These are phyloP conservation scores for Metschnikowia cubensis DNA, from an alignment of 805 yeast species.

Conservation along the genomic window DNA sequence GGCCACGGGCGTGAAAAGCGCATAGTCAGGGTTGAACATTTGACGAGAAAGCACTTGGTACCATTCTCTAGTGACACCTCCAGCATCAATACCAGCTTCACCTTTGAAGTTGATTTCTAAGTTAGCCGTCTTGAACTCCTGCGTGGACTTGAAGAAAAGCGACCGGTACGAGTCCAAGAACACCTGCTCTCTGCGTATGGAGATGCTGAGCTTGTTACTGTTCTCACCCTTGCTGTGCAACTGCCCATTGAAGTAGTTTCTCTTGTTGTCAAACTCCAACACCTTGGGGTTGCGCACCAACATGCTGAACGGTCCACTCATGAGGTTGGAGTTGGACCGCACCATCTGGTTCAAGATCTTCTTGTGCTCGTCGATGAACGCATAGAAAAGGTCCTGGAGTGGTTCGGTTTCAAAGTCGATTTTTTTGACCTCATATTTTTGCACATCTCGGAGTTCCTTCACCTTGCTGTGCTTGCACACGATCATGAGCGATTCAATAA, in stretches of 20 bases:
- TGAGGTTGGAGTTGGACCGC: slow-evolving; percentile 80
- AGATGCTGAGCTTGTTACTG: slow-evolving; percentile 51
- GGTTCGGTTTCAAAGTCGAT: slow-evolving; percentile 71
- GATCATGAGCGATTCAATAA: slow-evolving; percentile 91
- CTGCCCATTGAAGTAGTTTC: slow-evolving; percentile 75
- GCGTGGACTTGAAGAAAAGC: slow-evolving; percentile 70
- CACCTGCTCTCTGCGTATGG: slow-evolving; percentile 83
- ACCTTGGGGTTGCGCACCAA: slow-evolving; percentile 84
- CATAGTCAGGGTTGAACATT: slow-evolving; percentile 95
- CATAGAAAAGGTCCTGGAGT: slow-evolving; percentile 71
- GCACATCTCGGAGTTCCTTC: slow-evolving; percentile 50
- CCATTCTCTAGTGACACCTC: slow-evolving; percentile 98
- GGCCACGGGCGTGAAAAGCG: slow-evolving; percentile 84
- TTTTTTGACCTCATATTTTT: slow-evolving; percentile 58
- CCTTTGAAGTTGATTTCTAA: slow-evolving; percentile 83
- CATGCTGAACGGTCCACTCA: slow-evolving; percentile 94
- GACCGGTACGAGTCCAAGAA: slow-evolving; percentile 87
- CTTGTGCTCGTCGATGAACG: slow-evolving; percentile 85
- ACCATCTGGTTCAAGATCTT: slow-evolving; percentile 89
- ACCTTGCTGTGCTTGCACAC: slow-evolving; percentile 85
- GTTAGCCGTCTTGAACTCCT: slow-evolving; percentile 67
- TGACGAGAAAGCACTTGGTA: slow-evolving; percentile 89
- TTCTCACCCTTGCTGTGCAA: slow-evolving; percentile 50
- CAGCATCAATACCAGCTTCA: slow-evolving; percentile 97
- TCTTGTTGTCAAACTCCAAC: slow-evolving; percentile 90